phyloP scores from a whole-genome alignment of 192 early-diverging fungal species.

The Spizellomyces sp. region DNA sequence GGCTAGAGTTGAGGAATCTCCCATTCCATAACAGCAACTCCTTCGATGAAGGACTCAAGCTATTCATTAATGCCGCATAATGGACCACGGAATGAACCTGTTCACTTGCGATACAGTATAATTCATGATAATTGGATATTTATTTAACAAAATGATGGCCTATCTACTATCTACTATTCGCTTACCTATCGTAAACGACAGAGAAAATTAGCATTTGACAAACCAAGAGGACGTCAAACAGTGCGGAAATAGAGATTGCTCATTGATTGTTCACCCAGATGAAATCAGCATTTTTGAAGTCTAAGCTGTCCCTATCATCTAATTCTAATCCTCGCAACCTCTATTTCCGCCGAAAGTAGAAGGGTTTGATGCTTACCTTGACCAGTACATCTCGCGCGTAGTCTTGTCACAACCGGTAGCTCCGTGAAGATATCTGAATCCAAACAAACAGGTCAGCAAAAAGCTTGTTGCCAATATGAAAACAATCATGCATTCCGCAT shows the following conservation, averaged over 20 bases:
- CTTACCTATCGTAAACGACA: no score
- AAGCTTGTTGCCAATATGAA: background rate
- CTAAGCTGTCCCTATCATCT: background rate
- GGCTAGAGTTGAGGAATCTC: no score
- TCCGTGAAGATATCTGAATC: background rate
- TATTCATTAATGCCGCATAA: no score
- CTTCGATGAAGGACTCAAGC: no score
- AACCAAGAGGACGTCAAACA: no score
- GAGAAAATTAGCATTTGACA: no score
- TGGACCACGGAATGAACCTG: no score
- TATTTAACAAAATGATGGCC: no score
- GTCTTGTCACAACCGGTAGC: background rate
- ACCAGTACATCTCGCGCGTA: background rate
- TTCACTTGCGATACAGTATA: no score
- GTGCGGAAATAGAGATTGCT: background rate
- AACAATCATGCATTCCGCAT: background rate
- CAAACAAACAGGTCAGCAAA: background rate
- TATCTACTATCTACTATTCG: no score
- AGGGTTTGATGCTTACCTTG: background rate
- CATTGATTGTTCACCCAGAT: constrained; percentile 12
- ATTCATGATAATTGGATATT: no score
- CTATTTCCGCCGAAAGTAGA: background rate
- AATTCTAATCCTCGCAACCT: background rate
- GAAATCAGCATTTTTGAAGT: constrained; percentile 7
- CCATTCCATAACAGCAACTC: no score